Base-by-base conservation (phyloP, 2,329 filamentous ascomycete species). In the Trichoderma lentiforme region DNA sequence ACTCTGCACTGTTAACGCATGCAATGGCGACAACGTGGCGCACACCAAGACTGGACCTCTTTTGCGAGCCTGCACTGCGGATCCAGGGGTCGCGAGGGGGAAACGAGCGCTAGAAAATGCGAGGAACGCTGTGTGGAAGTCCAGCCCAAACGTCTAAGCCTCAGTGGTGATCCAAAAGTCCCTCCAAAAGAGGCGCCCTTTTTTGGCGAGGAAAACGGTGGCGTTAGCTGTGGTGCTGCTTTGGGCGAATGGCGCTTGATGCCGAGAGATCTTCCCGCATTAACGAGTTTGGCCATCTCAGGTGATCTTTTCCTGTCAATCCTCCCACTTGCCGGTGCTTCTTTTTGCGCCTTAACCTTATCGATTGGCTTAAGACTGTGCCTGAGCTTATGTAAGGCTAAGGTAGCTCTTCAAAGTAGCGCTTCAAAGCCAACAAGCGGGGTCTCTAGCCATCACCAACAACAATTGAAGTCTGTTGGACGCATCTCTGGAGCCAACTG, bases 231-330 rank as follows among this genome's bases (percentile, higher is more conserved):
- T 28, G 53, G 58, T 71, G 26, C 62, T 57, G 26, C 36, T 65
- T 51, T 60, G 28, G 57, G 53, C 58, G 47, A 63, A 70, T 70
- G 47, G 60, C 71, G 71, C 65, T 72, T 62, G 71, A 63, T 72
- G 71, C 71, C 71, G 71, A 72, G 69, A 64, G 71, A 72, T 72
- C 71, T 60, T 64, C 58, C 71, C 66, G 71, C 71, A 58, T 64
- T 43, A 43, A 65, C 70, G 21, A 30, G 30, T 24, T 51, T 36
- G n/a, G 30, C 64, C 30, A 66, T 34, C 53, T 71, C 70, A 64
- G 70, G 62, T 60, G 70, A 71, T 71, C 53, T 26, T 65, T 28
- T 28, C 56, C 28, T 47, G 18, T 12, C 21, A 21, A n/a, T 34
- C 51, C n/a, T 66, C 58, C 30, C 61, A 36, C 65, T 30, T 69